Percentiles rank a stretch among this genome's conserved stretches.
phyloP scores from a whole-genome alignment of 148 eudicot species.

The Rhododendron simsii region DNA sequence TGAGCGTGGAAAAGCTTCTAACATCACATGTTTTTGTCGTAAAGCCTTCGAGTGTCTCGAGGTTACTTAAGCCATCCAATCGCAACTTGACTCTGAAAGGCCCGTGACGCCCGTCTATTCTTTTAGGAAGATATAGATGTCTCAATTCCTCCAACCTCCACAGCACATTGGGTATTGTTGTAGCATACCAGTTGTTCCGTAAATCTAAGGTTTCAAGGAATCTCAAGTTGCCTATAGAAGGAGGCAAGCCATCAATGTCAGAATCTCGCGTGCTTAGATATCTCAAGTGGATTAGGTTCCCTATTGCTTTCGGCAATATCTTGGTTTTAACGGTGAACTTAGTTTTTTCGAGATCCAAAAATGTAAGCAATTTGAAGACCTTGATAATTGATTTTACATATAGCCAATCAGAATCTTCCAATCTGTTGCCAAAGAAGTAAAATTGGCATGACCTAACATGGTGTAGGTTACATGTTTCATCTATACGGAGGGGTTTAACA shows the following conservation, averaged over 20 bases:
- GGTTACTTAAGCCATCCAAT: conserved; percentile 8
- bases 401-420: not conserved
- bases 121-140: conserved; percentile 7
- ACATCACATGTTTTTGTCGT: not conserved
- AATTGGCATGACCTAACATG: not conserved
- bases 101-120: no score
- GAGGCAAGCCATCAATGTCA: not conserved
- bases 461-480: not conserved
- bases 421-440: not conserved
- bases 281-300: conserved; percentile 1
- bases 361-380: not conserved
- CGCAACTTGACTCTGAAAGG: not conserved
- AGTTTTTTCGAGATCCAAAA: not conserved
- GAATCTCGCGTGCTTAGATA: not conserved
- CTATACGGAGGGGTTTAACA: no score
- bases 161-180: conserved; percentile 4
- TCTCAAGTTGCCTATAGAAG: conserved; percentile 3
- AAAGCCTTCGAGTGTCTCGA: conserved; percentile 5
- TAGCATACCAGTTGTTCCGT: not conserved
- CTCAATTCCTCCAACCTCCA: conserved; percentile 5
- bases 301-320: not conserved
- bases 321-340: not conserved
- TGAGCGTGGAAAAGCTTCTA: not conserved
- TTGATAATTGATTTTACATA: not conserved
- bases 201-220: conserved; percentile 17